Percentiles rank a stretch among this genome's conserved stretches.
These are phyloP conservation scores for Psidium friedrichsthalianum DNA, from an alignment of 345 rosid species.

Conservation along the genomic window DNA sequence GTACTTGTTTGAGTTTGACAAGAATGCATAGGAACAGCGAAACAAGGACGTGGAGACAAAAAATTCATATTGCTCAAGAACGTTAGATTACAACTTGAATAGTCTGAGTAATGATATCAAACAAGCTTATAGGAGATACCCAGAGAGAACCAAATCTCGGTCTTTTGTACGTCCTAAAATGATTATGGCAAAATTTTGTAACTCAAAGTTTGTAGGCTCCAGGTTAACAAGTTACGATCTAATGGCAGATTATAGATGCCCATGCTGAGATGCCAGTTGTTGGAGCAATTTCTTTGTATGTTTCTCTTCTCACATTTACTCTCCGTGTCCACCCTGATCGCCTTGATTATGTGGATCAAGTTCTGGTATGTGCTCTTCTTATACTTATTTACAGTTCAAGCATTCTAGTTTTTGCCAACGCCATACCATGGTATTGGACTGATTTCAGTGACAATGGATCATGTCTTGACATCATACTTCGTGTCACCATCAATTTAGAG, in stretches of 20 bases:
- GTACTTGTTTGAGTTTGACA: neutral
- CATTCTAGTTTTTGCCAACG: neutral
- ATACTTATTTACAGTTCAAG: neutral
- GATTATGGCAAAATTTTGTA: neutral
- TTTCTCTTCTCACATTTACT: constrained; percentile 80
- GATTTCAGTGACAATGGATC: neutral
- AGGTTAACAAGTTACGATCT: neutral
- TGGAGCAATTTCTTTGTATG: constrained; percentile 73
- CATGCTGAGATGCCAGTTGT: constrained; percentile 79
- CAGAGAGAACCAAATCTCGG: neutral
- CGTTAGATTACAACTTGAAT: neutral
- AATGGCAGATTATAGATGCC: constrained; percentile 69
- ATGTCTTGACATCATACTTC: neutral
- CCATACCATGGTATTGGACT: neutral
- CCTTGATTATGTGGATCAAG: constrained; percentile 91
- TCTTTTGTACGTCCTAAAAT: neutral
- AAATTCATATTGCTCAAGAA: neutral
- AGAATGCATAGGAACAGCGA: neutral
- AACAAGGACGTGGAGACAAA: neutral
- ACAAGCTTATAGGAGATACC: neutral
- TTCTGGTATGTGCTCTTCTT: constrained; percentile 51
- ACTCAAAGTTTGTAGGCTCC: neutral
- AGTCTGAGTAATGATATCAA: neutral
- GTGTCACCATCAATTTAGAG: neutral
- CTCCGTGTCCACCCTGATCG: constrained; percentile 90